Base-by-base conservation (phyloP, 2,329 filamentous ascomycete species). In the Aspergillus pseudoterreus region DNA sequence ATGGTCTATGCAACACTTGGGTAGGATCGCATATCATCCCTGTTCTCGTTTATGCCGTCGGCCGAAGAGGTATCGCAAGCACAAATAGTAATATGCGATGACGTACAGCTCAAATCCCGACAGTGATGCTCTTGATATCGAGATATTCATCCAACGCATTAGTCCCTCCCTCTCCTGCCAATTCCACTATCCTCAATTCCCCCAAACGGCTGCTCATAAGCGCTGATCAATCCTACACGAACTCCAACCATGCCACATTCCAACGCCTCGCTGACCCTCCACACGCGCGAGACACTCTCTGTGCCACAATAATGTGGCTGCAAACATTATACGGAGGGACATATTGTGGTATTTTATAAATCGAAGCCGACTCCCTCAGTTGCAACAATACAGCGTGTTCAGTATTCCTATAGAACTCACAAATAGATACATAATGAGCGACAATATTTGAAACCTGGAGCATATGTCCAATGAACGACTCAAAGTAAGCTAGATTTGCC, bases 101-200 rank as follows among this genome's bases (percentile, higher is more conserved):
- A n/a, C 15, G 6, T n/a, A 38, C 35, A n/a, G 6, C 14, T 17
- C 4, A 38, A 11, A 38, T 38, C 3, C 43, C 43, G 14, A 45
- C 24, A 15, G 43, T 45, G 12, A 56, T 49, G 35, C 39, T 43
- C 32, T 56, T 56, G 12, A 48, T 21, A 27, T 35, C 24, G 8
- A 43, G 50, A 30, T 64, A 66, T 52, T 66, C 63, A 10, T 60
- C 57, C 49, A 81, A 74, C 2, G 78, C 78, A 53, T 78, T 65
- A 48, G 69, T 69, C 22, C 75, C 76, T 21, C 78, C 78, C 61
- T 81, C 78, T 36, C 76, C 76, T 61, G 1, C 78, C 78, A 56
- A 79, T 80, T 0, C 78, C 78, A 54, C 70, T 48, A 17, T 51
- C 47, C 47, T 58, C 57, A 27, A 58, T 38, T 2, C 57, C 55